A percentile compares a stretch with the other conserved stretches of the same genome.
These are phyloP conservation scores for Chrysoporthe puriensis DNA, from an alignment of 2,329 filamentous ascomycete species.

Conservation along the genomic window DNA sequence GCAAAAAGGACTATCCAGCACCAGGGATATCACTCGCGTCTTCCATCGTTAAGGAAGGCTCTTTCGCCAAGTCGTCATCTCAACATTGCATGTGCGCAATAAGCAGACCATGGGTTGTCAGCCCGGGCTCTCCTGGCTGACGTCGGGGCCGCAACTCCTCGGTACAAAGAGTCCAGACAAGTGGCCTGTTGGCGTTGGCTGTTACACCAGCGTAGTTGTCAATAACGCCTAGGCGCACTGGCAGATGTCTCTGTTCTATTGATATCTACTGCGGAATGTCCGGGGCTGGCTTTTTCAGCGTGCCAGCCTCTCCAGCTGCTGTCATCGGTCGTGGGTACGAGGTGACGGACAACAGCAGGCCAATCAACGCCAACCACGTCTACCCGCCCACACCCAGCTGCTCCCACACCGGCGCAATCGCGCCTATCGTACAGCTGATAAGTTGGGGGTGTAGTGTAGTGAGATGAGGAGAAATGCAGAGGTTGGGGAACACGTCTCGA, in stretches of 20 bases:
- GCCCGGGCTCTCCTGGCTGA: neutral
- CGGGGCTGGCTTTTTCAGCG: slow-evolving; percentile 37
- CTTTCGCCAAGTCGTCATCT: neutral
- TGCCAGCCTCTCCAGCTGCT: slow-evolving; percentile 33
- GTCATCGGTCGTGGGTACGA: slow-evolving; percentile 35
- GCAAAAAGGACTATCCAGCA: neutral
- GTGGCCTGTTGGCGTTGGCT: neutral
- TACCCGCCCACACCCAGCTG: slow-evolving; percentile 37
- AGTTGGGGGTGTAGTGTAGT: slow-evolving; percentile 14
- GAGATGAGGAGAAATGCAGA: slow-evolving; percentile 24
- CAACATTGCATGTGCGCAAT: neutral
- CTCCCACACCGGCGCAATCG: slow-evolving; percentile 29
- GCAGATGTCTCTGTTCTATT: slow-evolving; percentile 12
- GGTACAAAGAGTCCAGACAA: neutral
- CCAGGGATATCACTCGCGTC: neutral
- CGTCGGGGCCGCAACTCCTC: neutral
- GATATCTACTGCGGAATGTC: slow-evolving; percentile 19
- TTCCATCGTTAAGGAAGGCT: neutral
- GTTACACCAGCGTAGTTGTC: neutral
- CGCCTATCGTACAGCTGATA: slow-evolving; percentile 20
- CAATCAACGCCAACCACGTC: slow-evolving; percentile 41
- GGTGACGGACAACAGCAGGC: slow-evolving; percentile 33
- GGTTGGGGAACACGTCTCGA: slow-evolving; percentile 15
- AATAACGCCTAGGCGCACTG: slow-evolving; percentile 1
- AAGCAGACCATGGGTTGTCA: neutral